phyloP scores from a whole-genome alignment of 2,329 filamentous ascomycete genomes.

The Penicillium brevicompactum region DNA sequence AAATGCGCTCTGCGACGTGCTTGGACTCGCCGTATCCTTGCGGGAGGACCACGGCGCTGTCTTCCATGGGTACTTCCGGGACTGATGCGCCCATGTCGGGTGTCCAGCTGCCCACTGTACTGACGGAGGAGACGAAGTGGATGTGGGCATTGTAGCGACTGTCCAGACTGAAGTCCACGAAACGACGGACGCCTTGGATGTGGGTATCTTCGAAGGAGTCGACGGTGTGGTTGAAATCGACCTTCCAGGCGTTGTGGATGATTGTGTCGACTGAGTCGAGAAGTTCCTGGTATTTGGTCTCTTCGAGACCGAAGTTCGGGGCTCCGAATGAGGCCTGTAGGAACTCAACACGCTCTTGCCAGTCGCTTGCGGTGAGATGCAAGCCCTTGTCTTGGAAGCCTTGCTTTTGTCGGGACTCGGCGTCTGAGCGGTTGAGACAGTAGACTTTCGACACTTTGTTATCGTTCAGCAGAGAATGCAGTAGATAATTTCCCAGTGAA shows the following conservation, averaged over 20 bases:
- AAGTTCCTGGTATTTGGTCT: slow-evolving; percentile 27
- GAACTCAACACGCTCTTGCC: slow-evolving; percentile 38
- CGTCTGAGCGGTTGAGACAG: slow-evolving; percentile 53
- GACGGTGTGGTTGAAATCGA: slow-evolving; percentile 40
- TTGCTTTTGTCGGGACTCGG: slow-evolving; percentile 44
- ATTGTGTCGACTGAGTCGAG: slow-evolving; percentile 29
- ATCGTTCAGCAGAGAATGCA: slow-evolving; percentile 40
- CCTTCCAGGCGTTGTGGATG: slow-evolving; percentile 42
- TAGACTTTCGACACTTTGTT: slow-evolving; percentile 46
- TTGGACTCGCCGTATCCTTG: slow-evolving; percentile 43
- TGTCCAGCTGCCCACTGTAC: slow-evolving; percentile 27
- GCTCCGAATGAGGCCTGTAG: slow-evolving; percentile 30
- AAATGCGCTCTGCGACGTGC: slow-evolving; percentile 48
- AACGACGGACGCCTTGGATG: slow-evolving; percentile 30
- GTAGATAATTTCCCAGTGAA: slow-evolving; percentile 52
- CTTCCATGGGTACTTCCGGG: slow-evolving; percentile 26
- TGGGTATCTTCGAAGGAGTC: slow-evolving; percentile 37
- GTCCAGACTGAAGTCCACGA: slow-evolving; percentile 31
- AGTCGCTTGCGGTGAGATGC: slow-evolving; percentile 19
- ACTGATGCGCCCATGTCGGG: slow-evolving; percentile 28
- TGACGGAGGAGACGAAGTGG: slow-evolving; percentile 36
- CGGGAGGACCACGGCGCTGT: slow-evolving; percentile 31
- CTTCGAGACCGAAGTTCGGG: slow-evolving; percentile 28
- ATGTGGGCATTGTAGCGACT: slow-evolving; percentile 25
- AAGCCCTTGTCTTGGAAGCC: slow-evolving; percentile 43